Evolutionary conservation across 1,284 basidiomycete genomes (phyloP), one percentile per base, ranked within the genome.

Genomic region (Puccinia coronata): DNA sequence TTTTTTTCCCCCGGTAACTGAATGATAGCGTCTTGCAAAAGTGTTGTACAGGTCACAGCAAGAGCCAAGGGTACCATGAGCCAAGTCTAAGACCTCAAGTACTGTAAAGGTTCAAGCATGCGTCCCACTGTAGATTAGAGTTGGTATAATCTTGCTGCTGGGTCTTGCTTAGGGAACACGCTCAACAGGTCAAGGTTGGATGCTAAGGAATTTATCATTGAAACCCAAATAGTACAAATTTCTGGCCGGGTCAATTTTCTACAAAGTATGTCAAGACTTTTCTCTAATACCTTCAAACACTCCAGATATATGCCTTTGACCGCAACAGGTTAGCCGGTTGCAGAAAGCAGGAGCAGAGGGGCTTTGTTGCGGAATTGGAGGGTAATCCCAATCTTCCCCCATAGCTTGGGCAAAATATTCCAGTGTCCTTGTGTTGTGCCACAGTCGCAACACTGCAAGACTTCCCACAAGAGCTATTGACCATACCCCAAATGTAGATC

Each of bases 331-430:
- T 5, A 53, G 53, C 71, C 55, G 55, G 0, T 43, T 16, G 43
- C 43, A 43, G 43, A 43, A 16, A 43, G 43, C 6, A 76, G 74
- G 18, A 76, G 28, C 2, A 49, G 63, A 18, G 61, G 39, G 16
- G n/a, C 41, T 3, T 61, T 49, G 12, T 55, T 63, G 3, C 43
- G 23, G 9, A 39, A 34, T 2, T 61, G 5, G 2, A 75, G 34
- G 9, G 25, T 31, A 11, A n/a, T 23, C 18, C 55, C 53, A 36
- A 65, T 25, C n/a, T 76, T 76, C 14, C n/a, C n/a, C 74, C 59
- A 49, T 76, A 76, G 23, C 39, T n/a, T 1, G 74, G 74, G 3
- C 59, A 18, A n/a, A 76, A 76, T 6, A 47, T 51, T 0, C 31
- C 43, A 0, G 11, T 0, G 16, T 76, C 74, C 43, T 76, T 25